Base-by-base conservation (phyloP, 208 protist genomes). In the Crithidia sp. region DNA sequence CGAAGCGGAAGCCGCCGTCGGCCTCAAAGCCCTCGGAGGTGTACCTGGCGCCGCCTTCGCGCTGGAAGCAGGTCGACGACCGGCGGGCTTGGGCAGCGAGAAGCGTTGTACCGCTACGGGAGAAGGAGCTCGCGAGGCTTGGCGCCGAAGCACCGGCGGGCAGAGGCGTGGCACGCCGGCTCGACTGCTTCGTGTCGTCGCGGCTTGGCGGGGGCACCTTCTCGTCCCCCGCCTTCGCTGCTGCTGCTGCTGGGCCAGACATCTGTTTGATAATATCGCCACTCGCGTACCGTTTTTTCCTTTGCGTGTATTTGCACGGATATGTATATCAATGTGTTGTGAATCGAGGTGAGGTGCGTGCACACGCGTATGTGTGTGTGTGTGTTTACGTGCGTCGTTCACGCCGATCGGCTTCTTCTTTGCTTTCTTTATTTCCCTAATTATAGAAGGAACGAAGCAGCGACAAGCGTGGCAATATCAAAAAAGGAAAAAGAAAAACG, bases 81-180 rank as follows among this genome's bases (percentile, higher is more conserved):
- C 53, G 16, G 4, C 67, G 64, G 1, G 72, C 72, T 10, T 71
- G 56, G 2, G 65, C 45, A 28, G 61, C 65, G 43, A 67, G 58
- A 41, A 68, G 17, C 13, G 37, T 14, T 5, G 52, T 37, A 8
- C 45, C 52, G 4, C 5, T 45, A 2, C 39, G 64, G 1, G 64
- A 59, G 16, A 67, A 47, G 28, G 64, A 68, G 40, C 52, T 59
- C 16, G 39, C 49, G 64, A 59, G 9, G 64, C 52, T 68, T 49
- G 19, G 17, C 7, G 49, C 3, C 37, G 40, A 57, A 2, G 40
- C 40, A 5, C 7, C 2, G 10, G 52, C 52, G 2, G 49, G 49
- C 12, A 59, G 5, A 5, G 64, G 64, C 6, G 52, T 68, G 39
- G 50, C 40, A 28, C 52, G 64, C 14, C 50, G 2, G 8, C 37